These are phyloP conservation scores for Lepiota subincarnata DNA, from an alignment of 768 basidiomycete genomes.

Conservation along the genomic window DNA sequence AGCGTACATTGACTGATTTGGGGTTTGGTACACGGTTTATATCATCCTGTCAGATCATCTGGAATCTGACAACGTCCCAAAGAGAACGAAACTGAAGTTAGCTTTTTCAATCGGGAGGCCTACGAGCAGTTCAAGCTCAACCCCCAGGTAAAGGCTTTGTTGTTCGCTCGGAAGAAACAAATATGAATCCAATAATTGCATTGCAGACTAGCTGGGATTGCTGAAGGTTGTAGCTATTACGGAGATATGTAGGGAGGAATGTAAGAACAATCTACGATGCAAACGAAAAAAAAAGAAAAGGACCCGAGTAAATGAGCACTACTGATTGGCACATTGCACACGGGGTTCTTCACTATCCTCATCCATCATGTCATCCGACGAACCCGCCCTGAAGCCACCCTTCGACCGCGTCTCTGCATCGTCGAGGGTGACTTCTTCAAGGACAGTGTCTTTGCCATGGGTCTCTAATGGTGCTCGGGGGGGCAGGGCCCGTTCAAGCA, in stretches of 20 bases:
- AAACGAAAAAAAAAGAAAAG: constrained; percentile 14
- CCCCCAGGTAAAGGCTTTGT: constrained; percentile 57
- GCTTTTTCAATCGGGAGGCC: constrained; percentile 75
- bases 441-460: constrained; percentile 57
- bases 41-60: neutral
- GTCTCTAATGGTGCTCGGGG: constrained; percentile 64
- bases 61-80: neutral
- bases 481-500: constrained; percentile 84
- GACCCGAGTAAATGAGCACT: constrained; percentile 8
- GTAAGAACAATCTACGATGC: constrained; percentile 25
- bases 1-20: constrained; percentile 56
- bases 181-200: constrained; percentile 11
- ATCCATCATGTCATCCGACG: constrained; percentile 78
- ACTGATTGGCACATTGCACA: constrained; percentile 95
- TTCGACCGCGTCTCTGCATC: constrained; percentile 70
- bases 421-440: constrained; percentile 84
- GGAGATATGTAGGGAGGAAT: constrained; percentile 32
- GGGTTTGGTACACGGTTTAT: constrained; percentile 73
- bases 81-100: constrained; percentile 97
- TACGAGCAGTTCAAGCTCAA: constrained; percentile 82
- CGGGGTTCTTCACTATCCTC: constrained; percentile 90
- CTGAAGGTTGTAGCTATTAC: constrained; percentile 33
- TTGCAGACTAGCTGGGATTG: constrained; percentile 45
- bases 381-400: constrained; percentile 29
- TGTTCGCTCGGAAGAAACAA: neutral